Base-by-base conservation (phyloP, 257 asterid genomes). In the Solanum chaucha region DNA sequence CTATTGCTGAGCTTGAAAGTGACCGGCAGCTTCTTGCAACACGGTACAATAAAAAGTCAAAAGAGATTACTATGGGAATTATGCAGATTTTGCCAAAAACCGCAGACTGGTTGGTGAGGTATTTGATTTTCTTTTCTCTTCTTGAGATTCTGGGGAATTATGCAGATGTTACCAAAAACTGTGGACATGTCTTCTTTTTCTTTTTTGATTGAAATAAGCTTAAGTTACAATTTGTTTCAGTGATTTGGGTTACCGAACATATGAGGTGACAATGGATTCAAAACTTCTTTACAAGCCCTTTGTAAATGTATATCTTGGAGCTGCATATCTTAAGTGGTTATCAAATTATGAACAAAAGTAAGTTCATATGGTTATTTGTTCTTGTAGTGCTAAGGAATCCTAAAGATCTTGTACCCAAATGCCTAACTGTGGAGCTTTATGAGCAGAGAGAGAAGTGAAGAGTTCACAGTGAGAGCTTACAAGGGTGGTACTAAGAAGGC, bases 1-100 rank as follows among this genome's bases (percentile, higher is more conserved):
- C 98, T 72, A 93, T 95, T 88, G 98, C 99, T 64, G 97, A 94
- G 89, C 97, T 97, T 85, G 98, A 97, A 92, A 97, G 99, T 74
- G 95, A 91, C 73, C 91, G 98, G 89, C 95, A 91, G 89, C 96
- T 93, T 83, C 96, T 97, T 82, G 91, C 98, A 44, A 91, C 90
- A 78, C 91, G 85, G 87, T 92, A 92, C 88, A 83, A 89, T 90
- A 94, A 95, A 88, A 97, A 94, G 89, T 24, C 94, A 26, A 94
- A 94, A 64, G 96, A 93, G 87, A 87, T 90, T 74, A 90, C 86
- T 40, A 87, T 93, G 88, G 99, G 99, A 78, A 90, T 95, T 89
- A 93, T 95, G 98, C 99, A 94, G 87, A 91, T 95, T 89, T 89
- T 94, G 51, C 93, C 91, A 84, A 95, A 93, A 92, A 94, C 92